Percentiles rank a stretch among this genome's conserved stretches.
Conservation (phyloP, 805 yeast genomes). For the Zygotorulaspora florentina region DNA sequence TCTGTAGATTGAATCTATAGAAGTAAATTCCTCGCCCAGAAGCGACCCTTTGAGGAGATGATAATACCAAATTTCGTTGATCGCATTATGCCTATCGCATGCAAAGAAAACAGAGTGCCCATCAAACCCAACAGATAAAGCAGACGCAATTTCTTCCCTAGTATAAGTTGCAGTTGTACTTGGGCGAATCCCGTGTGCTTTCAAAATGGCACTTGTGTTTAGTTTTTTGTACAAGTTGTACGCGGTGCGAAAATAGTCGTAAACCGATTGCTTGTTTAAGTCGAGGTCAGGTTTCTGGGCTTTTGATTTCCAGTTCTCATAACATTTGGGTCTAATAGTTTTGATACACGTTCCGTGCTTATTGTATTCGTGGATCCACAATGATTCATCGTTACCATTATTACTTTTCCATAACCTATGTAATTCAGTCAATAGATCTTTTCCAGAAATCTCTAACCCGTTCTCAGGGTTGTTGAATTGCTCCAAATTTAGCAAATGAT, state of each 20-base stretch:
- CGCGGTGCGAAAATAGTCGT: slow-evolving; percentile 63
- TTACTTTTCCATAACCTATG: slow-evolving; percentile 65
- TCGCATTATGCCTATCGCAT: slow-evolving; percentile 50
- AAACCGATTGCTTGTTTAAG: slow-evolving; percentile 41
- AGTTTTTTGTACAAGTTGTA: slow-evolving; percentile 53
- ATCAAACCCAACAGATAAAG: slow-evolving; percentile 44
- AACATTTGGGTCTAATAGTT: slow-evolving; percentile 72
- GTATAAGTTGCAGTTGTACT: slow-evolving; percentile 53
- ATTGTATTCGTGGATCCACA: slow-evolving; percentile 92
- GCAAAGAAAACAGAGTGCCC: slow-evolving; percentile 57
- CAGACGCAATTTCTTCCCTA: slow-evolving; percentile 49
- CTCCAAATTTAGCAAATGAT: slow-evolving; percentile 39
- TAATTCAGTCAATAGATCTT: slow-evolving; percentile 56
- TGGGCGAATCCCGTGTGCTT: slow-evolving; percentile 69
- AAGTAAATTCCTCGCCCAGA: slow-evolving; percentile 56
- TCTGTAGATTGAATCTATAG: slow-evolving; percentile 50
- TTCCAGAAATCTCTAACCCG: slow-evolving; percentile 39
- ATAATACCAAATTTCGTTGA: slow-evolving; percentile 66
- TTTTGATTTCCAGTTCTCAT: slow-evolving; percentile 37
- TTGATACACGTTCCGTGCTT: slow-evolving; percentile 92
- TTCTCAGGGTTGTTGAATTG: slow-evolving; percentile 19
- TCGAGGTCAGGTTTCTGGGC: slow-evolving; percentile 5
- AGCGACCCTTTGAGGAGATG: slow-evolving; percentile 71
- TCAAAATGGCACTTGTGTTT: slow-evolving; percentile 65
- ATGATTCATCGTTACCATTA: slow-evolving; percentile 58